phyloP scores from a whole-genome alignment of 108 stramenopile species.

The Mayamaea pseudoterrestris region DNA sequence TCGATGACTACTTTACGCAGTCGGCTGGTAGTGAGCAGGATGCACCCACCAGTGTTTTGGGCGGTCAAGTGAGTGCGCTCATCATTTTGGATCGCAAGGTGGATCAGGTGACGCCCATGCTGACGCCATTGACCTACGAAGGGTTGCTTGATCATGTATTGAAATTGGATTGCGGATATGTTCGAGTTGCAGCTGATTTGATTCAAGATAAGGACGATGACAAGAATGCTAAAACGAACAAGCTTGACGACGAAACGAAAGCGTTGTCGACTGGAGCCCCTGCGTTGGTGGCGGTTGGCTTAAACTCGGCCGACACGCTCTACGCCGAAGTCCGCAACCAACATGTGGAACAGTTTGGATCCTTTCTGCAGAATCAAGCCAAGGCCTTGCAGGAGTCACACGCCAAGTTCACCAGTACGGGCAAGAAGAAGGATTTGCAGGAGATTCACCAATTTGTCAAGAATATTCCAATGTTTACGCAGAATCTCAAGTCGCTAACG shows the following conservation, averaged over 20 bases:
- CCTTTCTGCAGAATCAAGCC: constrained; percentile 89
- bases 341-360: constrained; percentile 89
- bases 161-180: constrained; percentile 65
- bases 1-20: constrained; percentile 41
- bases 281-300: constrained; percentile 35
- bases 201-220: constrained; percentile 59
- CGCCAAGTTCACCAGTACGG: constrained; percentile 79
- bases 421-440: constrained; percentile 78
- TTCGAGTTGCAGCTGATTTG: constrained; percentile 30
- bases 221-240: constrained; percentile 8
- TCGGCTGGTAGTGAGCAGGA: background rate
- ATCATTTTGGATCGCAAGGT: constrained; percentile 83
- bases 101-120: constrained; percentile 87
- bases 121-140: constrained; percentile 95
- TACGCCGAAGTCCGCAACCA: constrained; percentile 89
- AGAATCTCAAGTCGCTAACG: constrained; percentile 61
- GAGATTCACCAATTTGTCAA: constrained; percentile 98
- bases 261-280: background rate
- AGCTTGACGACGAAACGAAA: constrained; percentile 1
- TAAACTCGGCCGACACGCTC: constrained; percentile 85
- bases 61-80: constrained; percentile 50
- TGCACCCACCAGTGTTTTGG: background rate
- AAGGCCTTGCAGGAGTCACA: constrained; percentile 82
- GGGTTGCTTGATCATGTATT: constrained; percentile 89
- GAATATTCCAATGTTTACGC: constrained; percentile 78